phyloP scores from a whole-genome alignment of 306 rosid genomes.

The Cucurbita argyrosperma region DNA sequence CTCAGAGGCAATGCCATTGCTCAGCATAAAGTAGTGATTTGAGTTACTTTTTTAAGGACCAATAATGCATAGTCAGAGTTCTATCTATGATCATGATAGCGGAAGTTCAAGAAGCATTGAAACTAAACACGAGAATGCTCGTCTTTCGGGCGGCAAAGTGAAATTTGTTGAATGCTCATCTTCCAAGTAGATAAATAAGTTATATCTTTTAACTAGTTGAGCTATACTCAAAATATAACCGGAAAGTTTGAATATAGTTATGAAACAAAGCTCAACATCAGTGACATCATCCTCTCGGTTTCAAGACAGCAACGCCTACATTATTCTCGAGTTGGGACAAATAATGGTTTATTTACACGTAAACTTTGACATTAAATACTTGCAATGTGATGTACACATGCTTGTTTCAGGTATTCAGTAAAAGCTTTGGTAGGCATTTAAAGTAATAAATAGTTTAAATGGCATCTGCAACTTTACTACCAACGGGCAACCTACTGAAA shows the following conservation, averaged over 20 bases:
- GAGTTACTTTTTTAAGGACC: slow-evolving; percentile 55
- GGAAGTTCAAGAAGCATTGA: slow-evolving; percentile 39
- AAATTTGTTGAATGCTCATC: slow-evolving; percentile 60
- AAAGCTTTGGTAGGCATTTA: background rate
- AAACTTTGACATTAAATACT: background rate
- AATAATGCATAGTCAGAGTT: slow-evolving; percentile 47
- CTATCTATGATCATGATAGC: slow-evolving; percentile 34
- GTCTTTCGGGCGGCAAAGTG: slow-evolving; percentile 66
- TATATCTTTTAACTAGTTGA: too few relatives aligned
- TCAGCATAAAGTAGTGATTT: slow-evolving; percentile 47
- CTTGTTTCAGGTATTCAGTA: background rate
- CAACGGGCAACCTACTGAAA: background rate
- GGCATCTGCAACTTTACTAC: background rate
- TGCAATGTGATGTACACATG: background rate
- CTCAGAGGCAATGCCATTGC: slow-evolving; percentile 63
- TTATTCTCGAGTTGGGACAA: background rate
- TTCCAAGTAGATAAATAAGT: slow-evolving; percentile 11
- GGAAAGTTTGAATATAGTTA: background rate
- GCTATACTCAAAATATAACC: too few relatives aligned
- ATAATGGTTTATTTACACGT: background rate
- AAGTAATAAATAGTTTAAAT: background rate
- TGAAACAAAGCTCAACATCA: background rate
- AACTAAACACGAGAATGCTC: slow-evolving; percentile 35
- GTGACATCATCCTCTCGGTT: background rate
- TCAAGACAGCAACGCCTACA: background rate